These are phyloP conservation scores for Suillus bovinus DNA, from an alignment of 768 basidiomycete species.

Conservation along the genomic window DNA sequence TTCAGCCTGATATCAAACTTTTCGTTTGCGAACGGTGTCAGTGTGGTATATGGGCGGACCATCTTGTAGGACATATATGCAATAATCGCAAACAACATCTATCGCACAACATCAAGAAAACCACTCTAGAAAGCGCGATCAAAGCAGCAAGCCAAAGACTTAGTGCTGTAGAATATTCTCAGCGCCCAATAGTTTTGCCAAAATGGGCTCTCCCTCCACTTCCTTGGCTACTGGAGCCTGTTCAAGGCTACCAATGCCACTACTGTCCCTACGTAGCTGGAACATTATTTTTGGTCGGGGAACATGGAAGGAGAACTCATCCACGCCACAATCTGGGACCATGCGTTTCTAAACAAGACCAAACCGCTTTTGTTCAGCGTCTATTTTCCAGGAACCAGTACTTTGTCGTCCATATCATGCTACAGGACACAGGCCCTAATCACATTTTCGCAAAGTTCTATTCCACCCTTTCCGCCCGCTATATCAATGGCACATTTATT, in stretches of 20 bases:
- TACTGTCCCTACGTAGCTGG: not conserved
- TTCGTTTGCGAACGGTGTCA: not conserved
- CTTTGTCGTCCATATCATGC: not conserved
- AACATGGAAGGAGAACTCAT: not conserved
- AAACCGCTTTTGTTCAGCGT: not conserved
- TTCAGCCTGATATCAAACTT: not conserved
- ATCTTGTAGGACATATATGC: not conserved
- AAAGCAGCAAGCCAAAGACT: not conserved
- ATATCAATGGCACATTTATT: not conserved
- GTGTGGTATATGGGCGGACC: not conserved
- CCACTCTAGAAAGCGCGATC: not conserved
- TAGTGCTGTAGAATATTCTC: not conserved
- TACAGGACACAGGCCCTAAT: not conserved
- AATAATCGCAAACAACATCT: not conserved
- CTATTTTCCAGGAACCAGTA: not conserved
- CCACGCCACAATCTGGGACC: not conserved
- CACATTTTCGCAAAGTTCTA: not conserved
- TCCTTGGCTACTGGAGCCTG: not conserved
- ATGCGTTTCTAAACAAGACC: not conserved
- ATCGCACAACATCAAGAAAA: not conserved
- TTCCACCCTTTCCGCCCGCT: not conserved
- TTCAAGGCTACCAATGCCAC: not conserved
- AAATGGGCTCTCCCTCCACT: not conserved
- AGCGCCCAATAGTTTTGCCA: not conserved
- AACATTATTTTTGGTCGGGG: not conserved